Evolutionary conservation across 352 stramenopile genomes (phyloP), one percentile per base, ranked within the genome.

Genomic region (Globisporangium takayamanum): DNA sequence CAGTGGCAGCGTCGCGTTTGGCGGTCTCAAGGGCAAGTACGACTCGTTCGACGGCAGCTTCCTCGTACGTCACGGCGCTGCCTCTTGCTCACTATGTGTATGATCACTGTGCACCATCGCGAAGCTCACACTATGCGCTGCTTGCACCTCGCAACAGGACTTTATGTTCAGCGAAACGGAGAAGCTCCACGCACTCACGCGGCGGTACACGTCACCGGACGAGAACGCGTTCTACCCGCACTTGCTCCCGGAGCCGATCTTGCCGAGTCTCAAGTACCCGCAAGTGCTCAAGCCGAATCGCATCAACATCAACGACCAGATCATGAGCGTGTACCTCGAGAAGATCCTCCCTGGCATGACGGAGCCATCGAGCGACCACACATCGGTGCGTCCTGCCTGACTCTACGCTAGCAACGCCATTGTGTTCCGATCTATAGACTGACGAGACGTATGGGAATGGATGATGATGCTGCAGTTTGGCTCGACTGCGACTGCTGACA

Each of bases 141-240:
- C 39, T 6, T 45, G 6, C 39, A 45, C 39, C 12, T 45, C 39
- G 5, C 16, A 18, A 28, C 63, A 98, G 68, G 96, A 99, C 69
- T 99, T 98, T 66, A 97, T 99, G 88, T 74, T 99, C 49, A 92
- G 92, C 63, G 96, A 98, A 71, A 99, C 96, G 3, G 95, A 99
- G 70, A 97, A 96, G 66, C 70, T 98, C 26, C 92, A 98, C 57
- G 87, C 89, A 26, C 74, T 96, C 48, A 88, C 97, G 30, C 87
- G 97, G 25, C 92, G 97, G n/a, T 99, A 99, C 84, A 98, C 92
- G 63, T 98, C 91, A 30, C 95, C 96, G 16, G 97, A 99, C 64
- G 97, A 99, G 79, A 97, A 99, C 59, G 84, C 97, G 22, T 99
- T 99, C 76, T 99, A 98, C 67, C 94, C 91, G 39, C 73, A 97